These are phyloP conservation scores for Aspergillus avenaceus DNA, from an alignment of 495 filamentous ascomycete genomes.

Conservation along the genomic window DNA sequence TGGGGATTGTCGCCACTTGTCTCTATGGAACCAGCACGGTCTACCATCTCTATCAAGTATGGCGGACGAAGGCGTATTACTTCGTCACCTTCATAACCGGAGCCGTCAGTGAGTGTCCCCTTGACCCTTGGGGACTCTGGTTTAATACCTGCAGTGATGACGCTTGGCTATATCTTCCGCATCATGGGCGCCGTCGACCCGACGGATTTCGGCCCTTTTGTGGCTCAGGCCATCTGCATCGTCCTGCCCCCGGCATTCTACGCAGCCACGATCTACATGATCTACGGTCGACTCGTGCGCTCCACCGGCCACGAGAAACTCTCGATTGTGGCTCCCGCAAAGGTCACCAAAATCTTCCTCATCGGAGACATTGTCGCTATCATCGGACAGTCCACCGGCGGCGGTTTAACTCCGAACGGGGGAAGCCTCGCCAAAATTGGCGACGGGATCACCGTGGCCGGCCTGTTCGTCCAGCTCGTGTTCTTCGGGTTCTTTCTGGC, in stretches of 20 bases:
- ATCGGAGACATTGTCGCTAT: constrained; percentile 19
- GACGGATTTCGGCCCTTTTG: background rate
- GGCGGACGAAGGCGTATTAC: background rate
- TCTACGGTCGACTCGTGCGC: constrained; percentile 42
- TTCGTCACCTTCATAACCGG: background rate
- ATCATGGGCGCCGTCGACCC: background rate
- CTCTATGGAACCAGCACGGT: background rate
- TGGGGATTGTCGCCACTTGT: background rate
- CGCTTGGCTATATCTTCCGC: background rate
- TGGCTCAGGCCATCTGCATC: constrained; percentile 17
- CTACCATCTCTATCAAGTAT: background rate
- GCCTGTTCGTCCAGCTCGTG: constrained; percentile 38
- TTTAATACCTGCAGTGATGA: background rate
- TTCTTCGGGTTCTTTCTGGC: constrained; percentile 45
- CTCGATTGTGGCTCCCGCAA: constrained; percentile 1
- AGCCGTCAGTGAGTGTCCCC: background rate
- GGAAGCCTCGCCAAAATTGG: background rate
- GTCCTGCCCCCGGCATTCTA: constrained; percentile 37
- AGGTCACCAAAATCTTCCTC: constrained; percentile 20
- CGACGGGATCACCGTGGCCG: constrained; percentile 34
- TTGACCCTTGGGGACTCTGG: background rate
- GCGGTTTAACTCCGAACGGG: background rate
- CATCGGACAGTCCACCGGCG: constrained; percentile 5
- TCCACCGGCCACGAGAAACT: constrained; percentile 33
- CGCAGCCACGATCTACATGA: constrained; percentile 52